A percentile compares a stretch with the other conserved stretches of the same genome.
Evolutionary conservation across 2,329 filamentous ascomycete species (phyloP).

Genomic region (Cryphonectria parasitica): DNA sequence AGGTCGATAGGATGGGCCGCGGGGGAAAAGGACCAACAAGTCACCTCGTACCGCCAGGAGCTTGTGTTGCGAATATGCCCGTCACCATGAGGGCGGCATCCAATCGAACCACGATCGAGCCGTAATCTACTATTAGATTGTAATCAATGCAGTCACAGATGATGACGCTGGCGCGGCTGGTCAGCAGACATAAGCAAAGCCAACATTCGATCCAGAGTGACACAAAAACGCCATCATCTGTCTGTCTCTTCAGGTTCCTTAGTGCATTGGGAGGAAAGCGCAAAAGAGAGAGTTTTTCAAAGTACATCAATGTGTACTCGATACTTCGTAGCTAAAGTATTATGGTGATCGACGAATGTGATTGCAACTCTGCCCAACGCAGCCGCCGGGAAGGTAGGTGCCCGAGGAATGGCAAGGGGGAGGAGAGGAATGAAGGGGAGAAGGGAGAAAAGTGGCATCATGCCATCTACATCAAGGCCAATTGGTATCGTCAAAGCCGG

Average conservation of each 20-base stretch:
- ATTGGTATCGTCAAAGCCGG: background rate
- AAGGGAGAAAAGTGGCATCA: background rate
- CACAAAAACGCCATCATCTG: background rate
- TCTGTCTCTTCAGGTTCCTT: background rate
- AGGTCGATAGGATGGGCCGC: conserved; percentile 6
- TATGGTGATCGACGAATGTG: conserved; percentile 12
- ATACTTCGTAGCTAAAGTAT: background rate
- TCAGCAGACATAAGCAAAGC: conserved; percentile 23
- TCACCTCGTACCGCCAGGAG: background rate
- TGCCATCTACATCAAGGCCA: conserved; percentile 3
- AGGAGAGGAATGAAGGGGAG: background rate
- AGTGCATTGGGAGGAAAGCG: conserved; percentile 20
- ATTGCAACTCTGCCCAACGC: conserved; percentile 17
- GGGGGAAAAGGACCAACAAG: background rate
- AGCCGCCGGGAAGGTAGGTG: background rate
- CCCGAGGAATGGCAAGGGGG: background rate
- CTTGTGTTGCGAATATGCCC: background rate
- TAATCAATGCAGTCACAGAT: conserved; percentile 4
- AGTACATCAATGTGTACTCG: background rate
- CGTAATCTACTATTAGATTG: background rate
- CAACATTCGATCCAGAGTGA: too few relatives aligned
- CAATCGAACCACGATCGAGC: conserved; percentile 1
- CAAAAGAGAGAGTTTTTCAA: background rate
- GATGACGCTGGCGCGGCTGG: conserved; percentile 21
- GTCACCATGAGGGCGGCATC: background rate